phyloP scores from a whole-genome alignment of 176 grass and related monocot species.

The Aechmea fasciata region DNA sequence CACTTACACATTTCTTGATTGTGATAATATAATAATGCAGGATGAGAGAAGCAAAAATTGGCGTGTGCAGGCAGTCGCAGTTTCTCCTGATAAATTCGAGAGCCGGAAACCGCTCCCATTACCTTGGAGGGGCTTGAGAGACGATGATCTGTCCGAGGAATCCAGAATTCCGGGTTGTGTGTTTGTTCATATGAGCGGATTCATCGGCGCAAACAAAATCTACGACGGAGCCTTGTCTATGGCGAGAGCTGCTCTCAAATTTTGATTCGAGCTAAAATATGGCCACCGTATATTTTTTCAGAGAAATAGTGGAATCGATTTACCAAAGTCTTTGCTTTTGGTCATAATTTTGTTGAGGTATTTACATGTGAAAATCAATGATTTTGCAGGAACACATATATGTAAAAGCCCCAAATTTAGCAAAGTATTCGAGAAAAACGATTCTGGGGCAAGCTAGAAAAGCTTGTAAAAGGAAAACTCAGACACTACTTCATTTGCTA shows the following conservation, averaged over 20 bases:
- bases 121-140: slow-evolving; percentile 80
- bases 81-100: slow-evolving; percentile 78
- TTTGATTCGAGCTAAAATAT: slow-evolving; percentile 28
- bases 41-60: slow-evolving; percentile 81
- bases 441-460: too few species aligned
- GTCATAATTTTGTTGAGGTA: too few species aligned
- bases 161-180: slow-evolving; percentile 66
- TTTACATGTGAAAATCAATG: too few species aligned
- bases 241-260: slow-evolving; percentile 74
- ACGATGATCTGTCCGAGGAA: slow-evolving; percentile 62
- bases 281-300: too few species aligned
- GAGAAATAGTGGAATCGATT: too few species aligned
- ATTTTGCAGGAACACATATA: too few species aligned
- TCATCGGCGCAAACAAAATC: slow-evolving; percentile 83
- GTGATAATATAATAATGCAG: slow-evolving; percentile 22
- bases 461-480: too few species aligned
- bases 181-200: slow-evolving; percentile 89
- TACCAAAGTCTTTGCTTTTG: too few species aligned
- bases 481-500: too few species aligned
- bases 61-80: slow-evolving; percentile 78
- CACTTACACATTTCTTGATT: too few species aligned
- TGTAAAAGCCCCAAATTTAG: too few species aligned
- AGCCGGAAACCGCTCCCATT: slow-evolving; percentile 70
- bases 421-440: too few species aligned
- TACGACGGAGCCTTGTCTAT: slow-evolving; percentile 75